These are phyloP conservation scores for Plantago coronopus DNA, from an alignment of 305 asterid genomes.

Conservation along the genomic window DNA sequence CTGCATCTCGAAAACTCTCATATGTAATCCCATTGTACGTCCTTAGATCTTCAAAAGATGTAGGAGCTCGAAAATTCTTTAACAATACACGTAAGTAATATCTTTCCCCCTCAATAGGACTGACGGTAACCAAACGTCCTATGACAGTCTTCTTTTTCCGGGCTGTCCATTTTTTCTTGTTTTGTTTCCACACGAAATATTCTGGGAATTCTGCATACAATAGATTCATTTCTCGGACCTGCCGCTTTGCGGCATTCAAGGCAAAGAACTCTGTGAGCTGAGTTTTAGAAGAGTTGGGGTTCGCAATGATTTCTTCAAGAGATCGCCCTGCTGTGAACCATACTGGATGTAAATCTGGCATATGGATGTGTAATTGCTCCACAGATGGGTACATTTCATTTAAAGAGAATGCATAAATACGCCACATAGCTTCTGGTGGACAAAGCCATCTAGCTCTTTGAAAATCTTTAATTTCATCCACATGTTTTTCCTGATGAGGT, in stretches of 20 bases:
- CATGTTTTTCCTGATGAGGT: accelerated
- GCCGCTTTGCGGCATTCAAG: neutral
- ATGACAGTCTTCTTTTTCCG: no score
- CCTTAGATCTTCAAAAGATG: no score
- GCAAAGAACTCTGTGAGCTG: neutral
- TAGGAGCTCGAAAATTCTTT: no score
- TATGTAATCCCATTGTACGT: no score
- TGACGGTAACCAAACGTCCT: no score
- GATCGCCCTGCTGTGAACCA: neutral
- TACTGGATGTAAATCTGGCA: neutral
- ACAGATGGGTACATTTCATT: neutral
- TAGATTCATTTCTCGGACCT: no score
- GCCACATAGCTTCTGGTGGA: neutral
- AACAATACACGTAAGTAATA: no score
- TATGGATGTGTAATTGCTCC: neutral
- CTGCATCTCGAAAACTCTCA: no score
- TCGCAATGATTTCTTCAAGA: neutral
- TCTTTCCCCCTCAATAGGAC: no score
- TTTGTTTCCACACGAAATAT: no score
- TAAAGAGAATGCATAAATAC: neutral
- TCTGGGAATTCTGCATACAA: no score
- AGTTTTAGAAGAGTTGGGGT: neutral
- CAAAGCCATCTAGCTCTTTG: neutral
- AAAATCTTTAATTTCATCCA: neutral
- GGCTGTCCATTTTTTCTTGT: no score